Base-by-base conservation (phyloP, 1,139 yeast species). In the Diutina catenulata region DNA sequence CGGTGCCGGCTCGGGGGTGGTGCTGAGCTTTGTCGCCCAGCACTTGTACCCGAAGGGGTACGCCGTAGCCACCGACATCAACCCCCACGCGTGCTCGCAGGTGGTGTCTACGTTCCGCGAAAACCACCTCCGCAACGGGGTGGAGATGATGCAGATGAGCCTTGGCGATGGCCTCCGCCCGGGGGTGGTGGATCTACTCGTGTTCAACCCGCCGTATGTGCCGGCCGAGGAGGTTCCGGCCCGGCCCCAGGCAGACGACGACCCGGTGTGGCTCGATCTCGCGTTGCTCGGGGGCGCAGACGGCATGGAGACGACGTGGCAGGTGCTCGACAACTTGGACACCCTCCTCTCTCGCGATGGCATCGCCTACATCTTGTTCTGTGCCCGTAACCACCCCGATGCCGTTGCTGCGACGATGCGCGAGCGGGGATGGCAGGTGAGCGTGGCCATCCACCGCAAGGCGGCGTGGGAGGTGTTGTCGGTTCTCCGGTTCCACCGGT, bases 401-500 rank as follows among this genome's bases (percentile, higher is more conserved):
- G 43, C 52, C 4, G 83, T 87, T 1, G 68, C 69, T 0, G 46
- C 52, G 10, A 36, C 38, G 5, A 78, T 86, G 80, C 42, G 49
- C 21, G 36, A 41, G 1, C 47, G 55, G 28, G 78, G 79, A 0
- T 84, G 94, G 93, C 41, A 41, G 0, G 75, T 71, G 0, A 61
- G 62, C 5, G 47, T 57, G 18, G 62, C 82, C 2, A 66, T 75
- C 7, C 64, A 68, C 39, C 64, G 95, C 40, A 83, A 82, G 49
- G 95, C 96, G 0, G 97, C 97, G 0, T 86, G 96, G 95, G 98
- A 91, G 56, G 91, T 82, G n/a, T 62, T 91, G 28, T 73, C 84
- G 43, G 80, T 91, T 11, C 68, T 78, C 52, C 64, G 70, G 43
- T 78, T 80, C 41, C 7, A 15, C 11, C 24, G 3, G 3, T 4